Evolutionary conservation across 1,284 basidiomycete genomes (phyloP), one percentile per base, ranked within the genome.

Genomic region (Boletus smithii): DNA sequence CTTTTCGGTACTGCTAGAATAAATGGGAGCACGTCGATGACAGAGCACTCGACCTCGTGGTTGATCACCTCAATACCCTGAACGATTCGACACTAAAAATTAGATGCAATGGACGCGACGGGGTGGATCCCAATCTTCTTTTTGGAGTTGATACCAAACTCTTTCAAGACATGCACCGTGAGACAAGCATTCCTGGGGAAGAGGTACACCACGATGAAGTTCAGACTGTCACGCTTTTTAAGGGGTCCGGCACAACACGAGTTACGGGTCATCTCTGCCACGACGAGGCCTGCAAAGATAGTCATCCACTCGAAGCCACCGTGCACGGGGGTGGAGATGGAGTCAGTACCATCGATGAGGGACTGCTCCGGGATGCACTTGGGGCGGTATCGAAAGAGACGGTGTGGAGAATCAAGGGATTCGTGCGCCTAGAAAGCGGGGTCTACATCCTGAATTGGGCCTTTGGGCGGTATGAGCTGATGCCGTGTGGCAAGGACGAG

Each of bases 61-160:
- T 92, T 39, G 92, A 95, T 65, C 86, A 90, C 53, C 75, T 95
- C n/a, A 76, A 87, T 66, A 91, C 89, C 17, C 76, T 95, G 41
- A 95, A 95, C 63, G 91, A 95, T 60, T 69, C 75, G 31, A 95
- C 92, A 4, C 91, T 91, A 8, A 91, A 92, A 65, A 78, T 95
- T 48, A 78, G 74, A 43, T 87, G 84, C 50, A 70, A 83, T 44
- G 79, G 80, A 4, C 75, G 76, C 32, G 70, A 75, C 17, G 83
- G 84, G 7, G 80, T 90, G 14, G 82, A 85, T 53, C 88, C 90
- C 0, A 70, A 75, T 24, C 68, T 95, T 24, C 78, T 95, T 42
- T 94, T 95, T 62, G 91, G 91, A 10, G 68, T 94, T 22, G 88
- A 92, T 63, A 84, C 87, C 13, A 85, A 81, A 60, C 75, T 93